Evolutionary conservation across 805 yeast genomes (phyloP).

Genomic region (Osmozyma mogii): DNA sequence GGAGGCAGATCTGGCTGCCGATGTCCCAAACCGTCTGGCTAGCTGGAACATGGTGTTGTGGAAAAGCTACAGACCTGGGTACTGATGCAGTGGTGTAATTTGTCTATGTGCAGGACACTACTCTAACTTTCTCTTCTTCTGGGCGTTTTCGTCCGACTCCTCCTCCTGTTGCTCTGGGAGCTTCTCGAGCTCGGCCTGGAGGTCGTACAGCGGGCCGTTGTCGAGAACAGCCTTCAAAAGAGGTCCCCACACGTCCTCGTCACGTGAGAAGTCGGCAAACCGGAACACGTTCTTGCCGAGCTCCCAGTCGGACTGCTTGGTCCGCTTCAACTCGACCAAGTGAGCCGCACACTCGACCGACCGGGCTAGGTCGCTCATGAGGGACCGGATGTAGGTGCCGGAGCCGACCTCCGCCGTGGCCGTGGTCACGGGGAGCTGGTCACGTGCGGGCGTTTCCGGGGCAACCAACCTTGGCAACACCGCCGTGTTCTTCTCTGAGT

Average conservation of each 20-base stretch:
- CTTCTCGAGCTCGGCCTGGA: conserved; percentile 5
- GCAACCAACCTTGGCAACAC: conserved; percentile 33
- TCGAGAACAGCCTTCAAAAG: conserved; percentile 51
- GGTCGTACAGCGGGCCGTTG: conserved; percentile 17
- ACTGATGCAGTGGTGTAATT: too few species aligned
- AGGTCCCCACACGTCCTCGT: conserved; percentile 62
- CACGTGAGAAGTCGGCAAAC: conserved; percentile 54
- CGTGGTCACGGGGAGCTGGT: conserved; percentile 61
- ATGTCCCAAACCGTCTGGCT: too few species aligned
- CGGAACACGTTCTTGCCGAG: conserved; percentile 62
- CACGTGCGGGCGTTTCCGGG: conserved; percentile 32
- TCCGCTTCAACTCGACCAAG: conserved; percentile 76
- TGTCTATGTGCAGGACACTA: too few species aligned
- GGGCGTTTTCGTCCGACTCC: conserved; percentile 12
- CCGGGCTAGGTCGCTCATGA: conserved; percentile 82
- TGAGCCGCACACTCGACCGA: conserved; percentile 75
- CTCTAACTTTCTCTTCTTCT: too few species aligned
- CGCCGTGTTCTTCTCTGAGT: conserved; percentile 30
- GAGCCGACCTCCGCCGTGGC: conserved; percentile 78
- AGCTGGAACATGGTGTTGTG: too few species aligned
- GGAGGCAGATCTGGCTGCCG: too few species aligned
- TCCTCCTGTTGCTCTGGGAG: conserved; percentile 3
- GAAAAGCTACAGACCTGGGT: too few species aligned
- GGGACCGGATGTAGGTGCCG: conserved; percentile 89
- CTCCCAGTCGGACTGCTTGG: conserved; percentile 79